Percentiles rank a stretch among this genome's conserved stretches.
Evolutionary conservation across 257 asterid species (phyloP).

Genomic region (Hygrophila difformis): DNA sequence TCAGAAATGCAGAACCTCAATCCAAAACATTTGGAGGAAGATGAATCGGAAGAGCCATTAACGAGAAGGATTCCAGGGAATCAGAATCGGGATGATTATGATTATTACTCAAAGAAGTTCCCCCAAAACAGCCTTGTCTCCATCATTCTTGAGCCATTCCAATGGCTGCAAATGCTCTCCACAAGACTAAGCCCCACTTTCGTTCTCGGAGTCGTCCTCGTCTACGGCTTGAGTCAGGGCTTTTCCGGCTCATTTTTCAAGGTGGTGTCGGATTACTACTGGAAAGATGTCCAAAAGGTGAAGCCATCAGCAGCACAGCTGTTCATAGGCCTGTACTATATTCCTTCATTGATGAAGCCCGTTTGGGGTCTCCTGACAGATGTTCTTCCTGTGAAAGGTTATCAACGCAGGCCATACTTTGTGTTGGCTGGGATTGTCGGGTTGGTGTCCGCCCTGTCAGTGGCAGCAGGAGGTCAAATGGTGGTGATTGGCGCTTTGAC

Average conservation of each 20-base stretch:
- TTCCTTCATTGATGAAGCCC: conserved; percentile 78
- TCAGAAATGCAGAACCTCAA: conserved; percentile 26
- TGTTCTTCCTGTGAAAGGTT: conserved; percentile 49
- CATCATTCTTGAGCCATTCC: conserved; percentile 28
- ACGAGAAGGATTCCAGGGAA: too few species aligned
- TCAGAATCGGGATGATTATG: too few species aligned
- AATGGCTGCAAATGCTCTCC: conserved; percentile 58
- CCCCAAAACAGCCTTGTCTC: background rate
- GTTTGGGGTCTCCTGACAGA: conserved; percentile 57
- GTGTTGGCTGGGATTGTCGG: conserved; percentile 36
- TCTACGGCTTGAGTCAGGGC: conserved; percentile 59
- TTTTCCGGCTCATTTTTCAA: conserved; percentile 40
- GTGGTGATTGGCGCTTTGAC: conserved; percentile 29
- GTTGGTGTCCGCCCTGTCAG: conserved; percentile 16
- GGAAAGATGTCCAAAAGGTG: conserved; percentile 66
- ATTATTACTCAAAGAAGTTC: too few species aligned
- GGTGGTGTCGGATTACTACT: conserved; percentile 57
- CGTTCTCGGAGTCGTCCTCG: conserved; percentile 41
- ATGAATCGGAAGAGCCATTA: too few species aligned
- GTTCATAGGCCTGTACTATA: conserved; percentile 36
- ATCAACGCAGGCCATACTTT: conserved; percentile 47
- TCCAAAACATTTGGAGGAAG: background rate
- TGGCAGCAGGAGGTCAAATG: conserved; percentile 27
- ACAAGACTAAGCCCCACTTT: conserved; percentile 39
- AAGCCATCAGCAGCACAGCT: conserved; percentile 61